Evolutionary conservation across 257 asterid genomes (phyloP).

Genomic region (Ilex asprella): DNA sequence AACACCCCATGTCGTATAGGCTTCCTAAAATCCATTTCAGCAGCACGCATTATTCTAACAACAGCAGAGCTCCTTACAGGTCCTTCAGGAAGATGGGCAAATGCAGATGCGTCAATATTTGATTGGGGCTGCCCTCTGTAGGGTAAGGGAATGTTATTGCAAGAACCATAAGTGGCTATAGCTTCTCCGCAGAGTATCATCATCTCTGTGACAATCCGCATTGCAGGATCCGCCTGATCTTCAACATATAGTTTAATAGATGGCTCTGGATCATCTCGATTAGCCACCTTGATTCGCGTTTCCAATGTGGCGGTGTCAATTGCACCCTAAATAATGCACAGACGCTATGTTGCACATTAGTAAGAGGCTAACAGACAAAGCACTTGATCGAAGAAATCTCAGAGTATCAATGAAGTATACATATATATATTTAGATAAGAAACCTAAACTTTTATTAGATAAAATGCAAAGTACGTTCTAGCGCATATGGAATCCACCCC

Average conservation of each 20-base stretch:
- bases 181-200: constrained; percentile 99
- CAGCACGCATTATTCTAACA: constrained; percentile 80
- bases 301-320: constrained; percentile 74
- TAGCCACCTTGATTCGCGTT: constrained; percentile 70
- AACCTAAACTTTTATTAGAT: too few relatives aligned
- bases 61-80: constrained; percentile 87
- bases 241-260: constrained; percentile 79
- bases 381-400: too few relatives aligned
- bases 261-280: constrained; percentile 92
- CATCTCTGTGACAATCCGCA: constrained; percentile 95
- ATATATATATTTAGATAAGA: too few relatives aligned
- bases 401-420: too few relatives aligned
- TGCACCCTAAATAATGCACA: constrained; percentile 62
- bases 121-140: constrained; percentile 98
- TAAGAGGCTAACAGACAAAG: too few relatives aligned
- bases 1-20: constrained; percentile 84
- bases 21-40: constrained; percentile 92
- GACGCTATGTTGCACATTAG: constrained; percentile 11
- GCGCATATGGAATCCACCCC: too few relatives aligned
- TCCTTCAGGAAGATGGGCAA: constrained; percentile 93
- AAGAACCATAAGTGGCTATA: constrained; percentile 77
- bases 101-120: constrained; percentile 65
- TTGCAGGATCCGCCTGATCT: constrained; percentile 89
- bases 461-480: too few relatives aligned
- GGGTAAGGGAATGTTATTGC: constrained; percentile 70